Evolutionary conservation across 192 early-diverging fungal species (phyloP).

Genomic region (Dimargaris xerosporica): DNA sequence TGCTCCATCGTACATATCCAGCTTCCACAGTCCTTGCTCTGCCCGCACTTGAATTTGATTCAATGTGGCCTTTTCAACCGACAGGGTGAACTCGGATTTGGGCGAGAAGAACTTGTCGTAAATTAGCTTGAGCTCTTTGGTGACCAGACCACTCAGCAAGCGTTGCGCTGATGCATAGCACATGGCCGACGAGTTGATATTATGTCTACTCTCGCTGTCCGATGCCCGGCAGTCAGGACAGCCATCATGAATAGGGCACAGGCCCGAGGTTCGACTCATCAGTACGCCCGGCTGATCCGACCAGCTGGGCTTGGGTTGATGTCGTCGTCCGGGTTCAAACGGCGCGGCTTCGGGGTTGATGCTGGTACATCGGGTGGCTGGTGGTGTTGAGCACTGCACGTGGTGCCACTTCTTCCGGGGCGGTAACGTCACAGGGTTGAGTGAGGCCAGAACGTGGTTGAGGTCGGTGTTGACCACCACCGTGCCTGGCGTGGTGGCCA

Average conservation of each 20-base stretch:
- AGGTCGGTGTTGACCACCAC: too few species aligned
- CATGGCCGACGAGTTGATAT: not conserved
- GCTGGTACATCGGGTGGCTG: too few species aligned
- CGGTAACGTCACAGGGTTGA: too few species aligned
- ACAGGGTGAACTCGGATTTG: not conserved
- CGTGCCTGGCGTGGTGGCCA: not conserved
- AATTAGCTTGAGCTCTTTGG: not conserved
- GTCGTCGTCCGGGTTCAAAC: too few species aligned
- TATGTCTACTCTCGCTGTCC: not conserved
- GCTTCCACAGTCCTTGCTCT: conserved; percentile 2
- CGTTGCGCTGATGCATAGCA: not conserved
- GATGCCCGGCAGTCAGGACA: not conserved
- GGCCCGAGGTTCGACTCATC: not conserved
- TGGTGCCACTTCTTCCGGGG: too few species aligned
- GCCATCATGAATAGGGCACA: not conserved
- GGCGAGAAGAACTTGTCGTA: conserved; percentile 9
- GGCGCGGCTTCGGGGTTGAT: too few species aligned
- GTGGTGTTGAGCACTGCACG: too few species aligned
- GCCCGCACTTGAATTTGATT: not conserved
- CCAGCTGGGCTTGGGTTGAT: not conserved
- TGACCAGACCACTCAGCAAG: not conserved
- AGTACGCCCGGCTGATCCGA: not conserved
- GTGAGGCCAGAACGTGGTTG: too few species aligned
- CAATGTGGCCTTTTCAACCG: not conserved
- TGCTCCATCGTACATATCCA: conserved; percentile 9